Evolutionary conservation across 176 grass and related monocot species (phyloP), one percentile per base, ranked within the genome.

Genomic region (Cenchrus fungigraminus): DNA sequence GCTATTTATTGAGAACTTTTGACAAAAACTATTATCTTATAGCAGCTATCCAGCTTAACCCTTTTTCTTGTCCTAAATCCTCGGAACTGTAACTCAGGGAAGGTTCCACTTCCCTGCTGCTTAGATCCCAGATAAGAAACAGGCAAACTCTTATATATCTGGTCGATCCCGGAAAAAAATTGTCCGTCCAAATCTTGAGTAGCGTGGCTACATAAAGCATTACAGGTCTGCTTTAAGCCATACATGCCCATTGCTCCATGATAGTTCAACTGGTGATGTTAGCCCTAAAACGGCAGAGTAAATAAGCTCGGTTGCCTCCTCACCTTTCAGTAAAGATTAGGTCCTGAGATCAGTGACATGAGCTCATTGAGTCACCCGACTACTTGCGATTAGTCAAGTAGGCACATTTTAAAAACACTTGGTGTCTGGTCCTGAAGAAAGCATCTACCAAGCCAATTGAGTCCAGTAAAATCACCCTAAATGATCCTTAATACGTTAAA

Each of bases 111-210:
- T 85, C 64, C 71, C 22, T 77, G 47, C 37, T 55, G n/a, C 15
- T 81, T 50, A 73, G 42, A 67, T 71, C 1, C 69, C 29, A 80
- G 13, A 37, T n/a, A 60, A 17, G 51, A 0, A 65, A 60, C 57
- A 76, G 49, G 62, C 64, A 81, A 53, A 60, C 8, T 63, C 42
- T 34, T 12, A 82, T 46, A 81, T 83, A 72, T 65, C 66, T 40
- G 16, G 62, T 78, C 44, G 61, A 69, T 76, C 70, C 29, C 7
- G 52, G 12, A 76, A 45, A 3, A 80, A 77, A 81, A 4, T 45
- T 51, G 65, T 9, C 6, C 14, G 15, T 20, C 7, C 16, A 29
- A 34, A 59, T 56, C 29, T 86, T n/a, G 6, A 59, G 40, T 37
- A 68, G 29, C 62, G 75, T 62, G 45, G 31, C 15, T 76, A 82